Conservation (phyloP, 805 yeast species). For the Dipodascus geniculatus region DNA sequence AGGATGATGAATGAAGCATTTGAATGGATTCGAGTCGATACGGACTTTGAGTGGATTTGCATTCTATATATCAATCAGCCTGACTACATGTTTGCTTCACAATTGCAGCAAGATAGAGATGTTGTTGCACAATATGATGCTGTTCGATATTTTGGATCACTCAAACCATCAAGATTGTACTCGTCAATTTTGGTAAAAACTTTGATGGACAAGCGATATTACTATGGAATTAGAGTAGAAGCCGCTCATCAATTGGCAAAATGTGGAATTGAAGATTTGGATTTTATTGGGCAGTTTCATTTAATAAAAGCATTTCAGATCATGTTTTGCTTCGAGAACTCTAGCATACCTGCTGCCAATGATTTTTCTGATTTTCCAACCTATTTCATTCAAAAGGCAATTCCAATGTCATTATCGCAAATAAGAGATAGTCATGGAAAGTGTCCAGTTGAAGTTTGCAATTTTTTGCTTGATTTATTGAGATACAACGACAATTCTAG, state of each 20-base stretch:
- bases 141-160: slow-evolving; percentile 54
- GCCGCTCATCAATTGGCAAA: slow-evolving; percentile 72
- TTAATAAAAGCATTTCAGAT: slow-evolving; percentile 56
- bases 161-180: slow-evolving; percentile 49
- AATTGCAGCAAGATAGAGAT: slow-evolving; percentile 86
- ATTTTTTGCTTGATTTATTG: slow-evolving; percentile 56
- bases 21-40: slow-evolving; percentile 97
- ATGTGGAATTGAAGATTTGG: slow-evolving; percentile 47
- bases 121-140: slow-evolving; percentile 93
- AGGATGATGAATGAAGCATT: slow-evolving; percentile 70
- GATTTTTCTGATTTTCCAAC: slow-evolving; percentile 62
- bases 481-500: slow-evolving; percentile 78
- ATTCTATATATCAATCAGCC: slow-evolving; percentile 73
- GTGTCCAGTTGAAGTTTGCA: slow-evolving; percentile 46
- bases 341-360: slow-evolving; percentile 64
- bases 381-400: slow-evolving; percentile 58
- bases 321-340: slow-evolving; percentile 60
- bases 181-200: slow-evolving; percentile 74
- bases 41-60: slow-evolving; percentile 96
- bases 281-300: slow-evolving; percentile 64
- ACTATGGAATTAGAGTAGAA: slow-evolving; percentile 76
- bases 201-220: slow-evolving; percentile 71
- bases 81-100: slow-evolving; percentile 90
- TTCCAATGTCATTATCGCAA: slow-evolving; percentile 48
- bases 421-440: slow-evolving; percentile 54